Evolutionary conservation across 768 basidiomycete species (phyloP).

Genomic region (Mycena leptocephala): DNA sequence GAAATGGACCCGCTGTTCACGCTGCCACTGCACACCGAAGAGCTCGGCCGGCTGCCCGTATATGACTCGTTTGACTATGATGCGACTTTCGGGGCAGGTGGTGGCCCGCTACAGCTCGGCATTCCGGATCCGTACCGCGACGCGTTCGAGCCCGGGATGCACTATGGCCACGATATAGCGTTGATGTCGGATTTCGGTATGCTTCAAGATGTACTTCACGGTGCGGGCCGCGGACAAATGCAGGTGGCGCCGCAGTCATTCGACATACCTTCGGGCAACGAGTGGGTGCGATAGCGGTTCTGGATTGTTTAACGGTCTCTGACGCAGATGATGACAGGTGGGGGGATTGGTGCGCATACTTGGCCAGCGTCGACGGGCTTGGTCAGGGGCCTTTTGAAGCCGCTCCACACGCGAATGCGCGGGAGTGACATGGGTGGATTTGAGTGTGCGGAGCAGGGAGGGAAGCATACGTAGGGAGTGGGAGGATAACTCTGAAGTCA

Average conservation of each 20-base stretch:
- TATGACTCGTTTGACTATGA: not conserved
- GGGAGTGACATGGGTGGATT: not conserved
- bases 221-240: not conserved
- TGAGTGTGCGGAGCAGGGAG: not conserved
- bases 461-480: not conserved
- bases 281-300: not conserved
- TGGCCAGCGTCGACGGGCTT: not conserved
- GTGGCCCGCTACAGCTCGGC: not conserved
- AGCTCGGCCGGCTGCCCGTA: not conserved
- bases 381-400: not conserved
- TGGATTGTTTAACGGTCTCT: too few relatives aligned
- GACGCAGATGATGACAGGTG: not conserved
- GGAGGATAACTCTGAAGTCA: not conserved
- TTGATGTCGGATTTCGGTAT: too few relatives aligned
- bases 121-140: not conserved
- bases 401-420: not conserved
- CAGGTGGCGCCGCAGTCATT: not conserved
- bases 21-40: not conserved
- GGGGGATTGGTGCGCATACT: not conserved
- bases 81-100: not conserved
- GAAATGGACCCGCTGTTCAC: not conserved
- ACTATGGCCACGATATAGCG: not conserved
- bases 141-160: not conserved
- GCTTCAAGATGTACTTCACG: not conserved
- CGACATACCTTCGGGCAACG: not conserved